Percentiles rank a stretch among this genome's conserved stretches.
Conservation (phyloP, 1,284 basidiomycete species). For the Apiotrichum montevideense region DNA sequence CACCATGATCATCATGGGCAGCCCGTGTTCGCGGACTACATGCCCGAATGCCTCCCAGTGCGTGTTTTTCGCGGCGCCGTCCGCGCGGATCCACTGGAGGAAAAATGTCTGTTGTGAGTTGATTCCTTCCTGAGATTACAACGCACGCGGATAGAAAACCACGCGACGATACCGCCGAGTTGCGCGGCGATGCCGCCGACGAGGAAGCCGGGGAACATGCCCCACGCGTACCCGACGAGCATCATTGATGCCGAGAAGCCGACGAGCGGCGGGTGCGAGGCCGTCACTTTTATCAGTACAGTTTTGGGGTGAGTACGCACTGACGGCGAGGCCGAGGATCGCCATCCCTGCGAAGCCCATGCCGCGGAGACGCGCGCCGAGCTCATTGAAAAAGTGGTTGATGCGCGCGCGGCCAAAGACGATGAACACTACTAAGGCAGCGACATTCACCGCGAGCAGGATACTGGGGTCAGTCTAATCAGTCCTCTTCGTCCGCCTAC, state of each 20-base stretch:
- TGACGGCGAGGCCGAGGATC: slow-evolving; percentile 28
- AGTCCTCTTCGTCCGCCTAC: no score
- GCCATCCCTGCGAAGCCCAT: slow-evolving; percentile 36
- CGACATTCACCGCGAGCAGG: slow-evolving; percentile 10
- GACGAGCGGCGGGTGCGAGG: slow-evolving; percentile 46
- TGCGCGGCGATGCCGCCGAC: slow-evolving; percentile 34
- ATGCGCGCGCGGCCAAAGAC: slow-evolving; percentile 40
- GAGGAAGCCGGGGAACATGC: slow-evolving; percentile 39
- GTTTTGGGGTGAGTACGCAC: slow-evolving; percentile 21
- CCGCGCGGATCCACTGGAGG: slow-evolving; percentile 32
- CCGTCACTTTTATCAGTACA: slow-evolving; percentile 25
- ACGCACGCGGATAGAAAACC: slow-evolving; percentile 40
- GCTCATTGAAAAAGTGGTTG: slow-evolving; percentile 36
- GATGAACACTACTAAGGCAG: slow-evolving; percentile 23
- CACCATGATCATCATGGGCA: slow-evolving; percentile 44
- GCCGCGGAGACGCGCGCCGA: slow-evolving; percentile 27
- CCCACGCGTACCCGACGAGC: slow-evolving; percentile 45
- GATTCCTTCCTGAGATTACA: no score
- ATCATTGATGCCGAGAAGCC: slow-evolving; percentile 43
- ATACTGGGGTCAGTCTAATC: neutral
- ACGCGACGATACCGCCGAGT: slow-evolving; percentile 35
- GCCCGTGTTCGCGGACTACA: slow-evolving; percentile 41
- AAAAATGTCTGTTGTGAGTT: slow-evolving; percentile 36
- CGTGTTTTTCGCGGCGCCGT: slow-evolving; percentile 30
- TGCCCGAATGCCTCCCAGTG: slow-evolving; percentile 46